Conservation (phyloP, 2,329 filamentous ascomycete species). For the Colletotrichum cordylinicola region DNA sequence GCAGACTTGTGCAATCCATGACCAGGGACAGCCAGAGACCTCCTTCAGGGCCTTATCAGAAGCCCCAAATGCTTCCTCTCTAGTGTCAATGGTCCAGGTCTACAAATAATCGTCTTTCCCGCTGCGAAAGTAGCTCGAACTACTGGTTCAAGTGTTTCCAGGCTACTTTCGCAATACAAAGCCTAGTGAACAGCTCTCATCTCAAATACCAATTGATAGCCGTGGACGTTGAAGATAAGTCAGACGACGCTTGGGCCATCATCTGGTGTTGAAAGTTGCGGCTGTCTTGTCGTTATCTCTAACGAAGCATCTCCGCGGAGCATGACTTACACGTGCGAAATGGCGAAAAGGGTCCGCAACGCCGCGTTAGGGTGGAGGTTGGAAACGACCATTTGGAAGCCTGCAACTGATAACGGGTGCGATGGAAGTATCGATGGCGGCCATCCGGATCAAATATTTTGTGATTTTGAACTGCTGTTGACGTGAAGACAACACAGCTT, state of each 20-base stretch:
- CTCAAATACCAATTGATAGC: background rate
- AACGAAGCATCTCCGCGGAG: constrained; percentile 20
- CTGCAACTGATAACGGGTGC: constrained; percentile 1
- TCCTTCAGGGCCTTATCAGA: background rate
- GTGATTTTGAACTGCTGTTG: background rate
- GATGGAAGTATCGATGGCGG: background rate
- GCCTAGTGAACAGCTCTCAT: background rate
- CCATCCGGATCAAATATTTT: background rate
- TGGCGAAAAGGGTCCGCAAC: constrained; percentile 7
- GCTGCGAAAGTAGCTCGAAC: fast-evolving
- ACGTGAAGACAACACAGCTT: background rate
- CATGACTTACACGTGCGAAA: constrained; percentile 9
- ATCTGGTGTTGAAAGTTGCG: background rate
- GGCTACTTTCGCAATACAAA: background rate
- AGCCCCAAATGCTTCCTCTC: background rate
- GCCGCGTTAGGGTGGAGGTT: constrained; percentile 17
- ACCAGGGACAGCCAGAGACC: background rate
- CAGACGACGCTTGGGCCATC: background rate
- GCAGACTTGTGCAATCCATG: background rate
- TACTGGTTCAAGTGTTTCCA: background rate
- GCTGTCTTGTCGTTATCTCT: constrained; percentile 18
- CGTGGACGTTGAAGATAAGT: background rate
- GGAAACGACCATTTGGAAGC: constrained; percentile 9
- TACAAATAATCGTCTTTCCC: background rate
- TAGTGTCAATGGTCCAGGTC: fast-evolving